Evolutionary conservation across 768 basidiomycete species (phyloP), one percentile per base, ranked within the genome.

Genomic region (Boletus sp.): DNA sequence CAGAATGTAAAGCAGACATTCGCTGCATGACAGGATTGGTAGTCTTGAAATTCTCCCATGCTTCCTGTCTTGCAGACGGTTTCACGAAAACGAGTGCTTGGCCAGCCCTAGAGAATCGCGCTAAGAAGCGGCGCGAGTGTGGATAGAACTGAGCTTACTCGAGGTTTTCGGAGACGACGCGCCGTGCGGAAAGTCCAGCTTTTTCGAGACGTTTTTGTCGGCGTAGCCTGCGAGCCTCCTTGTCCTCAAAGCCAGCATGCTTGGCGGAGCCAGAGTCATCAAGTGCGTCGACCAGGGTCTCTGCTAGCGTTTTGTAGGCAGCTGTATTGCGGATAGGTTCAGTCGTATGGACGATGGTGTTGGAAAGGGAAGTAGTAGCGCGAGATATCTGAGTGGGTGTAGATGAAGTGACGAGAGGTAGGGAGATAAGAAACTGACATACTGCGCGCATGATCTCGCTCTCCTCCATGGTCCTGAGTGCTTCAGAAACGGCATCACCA

Each of bases 241-340:
- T 93, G 69, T 97, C 95, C 70, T 96, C 93, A 59, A 94, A 98
- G 0, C 97, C 97, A 46, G 92, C 95, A 71, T 96, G 92, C 61
- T 93, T 93, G 4, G 93, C 89, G 59, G 87, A 92, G 5, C 90
- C 90, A 53, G 89, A 91, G 70, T 98, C 95, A 57, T 98, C 94
- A 38, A 99, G 78, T 3, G 94, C 92, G 58, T 99, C 97, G 5
- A 93, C 75, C 14, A 99, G 75, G 2, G 91, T 91, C 42, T 96
- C 93, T 1, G 93, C 83, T 7, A 98, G 75, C 1, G 87, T 78
- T 75, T 97, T 97, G 76, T 99, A 99, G 0, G 96, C 92, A 14
- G 83, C 87, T 2, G 96, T 99, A 58, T 97, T 93, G 40, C 97
- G 88, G 56, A 99, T 89, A n/a, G 96, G 96, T 57, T 96, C 94